Conservation (phyloP, 2,329 filamentous ascomycete species). For the Aspergillus chevalieri region DNA sequence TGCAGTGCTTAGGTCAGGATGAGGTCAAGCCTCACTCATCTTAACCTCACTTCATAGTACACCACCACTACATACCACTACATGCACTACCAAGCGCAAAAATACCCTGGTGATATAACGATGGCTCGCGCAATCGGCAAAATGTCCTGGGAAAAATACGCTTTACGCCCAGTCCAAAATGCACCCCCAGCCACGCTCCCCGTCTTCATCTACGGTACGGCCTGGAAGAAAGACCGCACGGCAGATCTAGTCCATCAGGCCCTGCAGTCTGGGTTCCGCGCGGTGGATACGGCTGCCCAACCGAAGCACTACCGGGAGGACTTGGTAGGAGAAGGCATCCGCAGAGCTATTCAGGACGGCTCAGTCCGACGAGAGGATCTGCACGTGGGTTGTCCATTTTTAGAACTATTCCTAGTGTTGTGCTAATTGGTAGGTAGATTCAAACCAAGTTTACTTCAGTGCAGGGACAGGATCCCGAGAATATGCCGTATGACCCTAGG, state of each 20-base stretch:
- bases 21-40: background rate
- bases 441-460: constrained; percentile 78
- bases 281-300: constrained; percentile 71
- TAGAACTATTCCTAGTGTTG: background rate
- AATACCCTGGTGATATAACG: background rate
- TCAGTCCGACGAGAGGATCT: constrained; percentile 55
- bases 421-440: constrained; percentile 42
- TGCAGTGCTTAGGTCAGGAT: constrained; percentile 1
- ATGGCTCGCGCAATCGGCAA: constrained; percentile 20
- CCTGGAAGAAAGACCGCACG: constrained; percentile 73
- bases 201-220: constrained; percentile 67
- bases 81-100: background rate
- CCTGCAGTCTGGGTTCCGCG: constrained; percentile 62
- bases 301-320: constrained; percentile 72
- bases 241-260: constrained; percentile 63
- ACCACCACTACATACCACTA: background rate
- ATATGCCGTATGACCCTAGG: constrained; percentile 58
- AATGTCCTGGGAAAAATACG: constrained; percentile 28
- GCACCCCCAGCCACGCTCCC: constrained; percentile 28
- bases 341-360: constrained; percentile 54
- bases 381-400: constrained; percentile 48
- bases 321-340: constrained; percentile 62
- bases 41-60: background rate
- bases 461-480: constrained; percentile 53
- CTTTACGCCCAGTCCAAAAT: constrained; percentile 20